phyloP scores from a whole-genome alignment of 768 basidiomycete genomes.

The Albatrellus ellisii region DNA sequence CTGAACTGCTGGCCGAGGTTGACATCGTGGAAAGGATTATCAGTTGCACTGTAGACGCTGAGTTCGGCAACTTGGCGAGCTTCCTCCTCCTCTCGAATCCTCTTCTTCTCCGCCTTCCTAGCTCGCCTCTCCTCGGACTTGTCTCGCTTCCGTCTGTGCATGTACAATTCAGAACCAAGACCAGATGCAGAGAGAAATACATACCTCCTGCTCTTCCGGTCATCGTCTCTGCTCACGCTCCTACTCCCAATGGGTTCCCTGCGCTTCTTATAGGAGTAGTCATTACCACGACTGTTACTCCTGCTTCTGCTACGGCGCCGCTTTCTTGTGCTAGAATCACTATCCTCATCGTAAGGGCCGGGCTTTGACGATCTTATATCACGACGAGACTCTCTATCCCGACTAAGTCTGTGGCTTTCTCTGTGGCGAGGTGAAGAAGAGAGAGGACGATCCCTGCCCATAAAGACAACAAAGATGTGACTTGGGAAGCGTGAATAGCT shows the following conservation, averaged over 20 bases:
- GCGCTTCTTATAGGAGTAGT: background rate
- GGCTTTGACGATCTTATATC: constrained; percentile 3
- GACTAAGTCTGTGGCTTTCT: background rate
- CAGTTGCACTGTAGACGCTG: constrained; percentile 89
- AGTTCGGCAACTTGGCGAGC: constrained; percentile 88
- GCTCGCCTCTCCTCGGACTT: constrained; percentile 79
- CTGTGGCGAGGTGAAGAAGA: constrained; percentile 7
- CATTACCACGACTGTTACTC: constrained; percentile 21
- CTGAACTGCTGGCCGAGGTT: constrained; percentile 94
- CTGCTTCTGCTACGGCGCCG: constrained; percentile 17
- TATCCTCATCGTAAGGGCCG: constrained; percentile 11
- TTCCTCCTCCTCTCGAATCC: constrained; percentile 76
- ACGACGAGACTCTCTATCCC: background rate
- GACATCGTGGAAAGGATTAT: constrained; percentile 97
- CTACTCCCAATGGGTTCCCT: too few relatives aligned
- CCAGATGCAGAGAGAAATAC: constrained; percentile 10
- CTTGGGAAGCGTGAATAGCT: too few relatives aligned
- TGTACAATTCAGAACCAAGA: background rate
- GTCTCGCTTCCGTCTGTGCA: constrained; percentile 61
- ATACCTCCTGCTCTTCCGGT: constrained; percentile 26
- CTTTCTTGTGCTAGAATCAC: constrained; percentile 14
- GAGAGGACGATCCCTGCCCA: background rate
- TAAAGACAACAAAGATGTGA: too few relatives aligned
- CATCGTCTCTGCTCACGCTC: constrained; percentile 20
- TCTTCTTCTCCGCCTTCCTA: constrained; percentile 80